A percentile compares a stretch with the other conserved stretches of the same genome.
phyloP scores from a whole-genome alignment of 2,329 filamentous ascomycete species.

The Neopestalotiopsis sp. region DNA sequence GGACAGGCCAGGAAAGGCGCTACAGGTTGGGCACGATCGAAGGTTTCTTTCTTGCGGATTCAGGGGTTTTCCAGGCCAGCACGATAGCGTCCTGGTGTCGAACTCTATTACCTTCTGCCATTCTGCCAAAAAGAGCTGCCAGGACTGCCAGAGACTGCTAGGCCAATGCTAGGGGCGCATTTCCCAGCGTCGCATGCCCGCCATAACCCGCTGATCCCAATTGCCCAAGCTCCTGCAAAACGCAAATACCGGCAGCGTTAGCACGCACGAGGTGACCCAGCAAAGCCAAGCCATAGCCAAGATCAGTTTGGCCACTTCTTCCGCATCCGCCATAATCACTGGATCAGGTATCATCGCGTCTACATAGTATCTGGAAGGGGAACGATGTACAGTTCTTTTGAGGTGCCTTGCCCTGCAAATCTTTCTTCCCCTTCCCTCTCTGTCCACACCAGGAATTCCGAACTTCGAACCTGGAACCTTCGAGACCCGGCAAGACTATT shows the following conservation, averaged over 20 bases:
- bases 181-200: slow-evolving; percentile 1
- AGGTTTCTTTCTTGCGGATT: background rate
- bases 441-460: background rate
- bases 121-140: no score
- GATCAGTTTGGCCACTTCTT: slow-evolving; percentile 1
- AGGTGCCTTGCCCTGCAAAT: background rate
- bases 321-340: background rate
- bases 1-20: background rate
- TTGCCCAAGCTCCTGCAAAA: slow-evolving; percentile 3
- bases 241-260: background rate
- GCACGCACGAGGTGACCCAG: background rate
- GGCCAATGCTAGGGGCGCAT: background rate
- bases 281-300: background rate
- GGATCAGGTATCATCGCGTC: background rate
- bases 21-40: background rate
- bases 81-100: slow-evolving; percentile 6
- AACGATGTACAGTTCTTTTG: slow-evolving; percentile 6
- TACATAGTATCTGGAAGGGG: background rate
- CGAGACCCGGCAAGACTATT: slow-evolving; percentile 1
- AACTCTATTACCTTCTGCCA: background rate
- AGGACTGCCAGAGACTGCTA: background rate
- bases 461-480: background rate
- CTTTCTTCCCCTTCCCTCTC: background rate
- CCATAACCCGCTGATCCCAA: slow-evolving; percentile 6
- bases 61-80: slow-evolving; percentile 1